These are phyloP conservation scores for Pilatotrama ljubarskyi DNA, from an alignment of 768 basidiomycete genomes.

Conservation along the genomic window DNA sequence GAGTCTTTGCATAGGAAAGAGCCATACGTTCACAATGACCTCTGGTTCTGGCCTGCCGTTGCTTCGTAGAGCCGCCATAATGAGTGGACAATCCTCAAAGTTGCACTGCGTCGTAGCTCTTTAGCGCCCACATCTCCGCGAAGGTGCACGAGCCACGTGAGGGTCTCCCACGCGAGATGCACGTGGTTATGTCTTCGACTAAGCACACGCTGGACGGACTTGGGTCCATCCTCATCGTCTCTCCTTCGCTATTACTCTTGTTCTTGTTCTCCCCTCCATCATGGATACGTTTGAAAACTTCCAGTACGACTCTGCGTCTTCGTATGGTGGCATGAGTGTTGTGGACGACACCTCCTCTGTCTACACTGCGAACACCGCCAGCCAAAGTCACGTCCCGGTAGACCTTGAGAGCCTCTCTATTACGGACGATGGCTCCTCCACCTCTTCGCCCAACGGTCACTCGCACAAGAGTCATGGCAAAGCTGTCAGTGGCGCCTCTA, in stretches of 20 bases:
- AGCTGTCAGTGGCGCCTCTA: conserved; percentile 19
- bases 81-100: background rate
- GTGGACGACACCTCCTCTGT: conserved; percentile 82
- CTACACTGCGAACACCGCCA: conserved; percentile 70
- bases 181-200: conserved; percentile 15
- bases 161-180: conserved; percentile 11
- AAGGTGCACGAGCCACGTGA: background rate
- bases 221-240: conserved; percentile 3
- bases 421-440: conserved; percentile 56
- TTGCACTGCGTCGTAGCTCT: background rate
- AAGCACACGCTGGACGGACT: conserved; percentile 16
- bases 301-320: conserved; percentile 81
- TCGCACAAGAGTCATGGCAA: conserved; percentile 36
- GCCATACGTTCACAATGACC: conserved; percentile 64
- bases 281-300: conserved; percentile 89
- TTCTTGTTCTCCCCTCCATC: conserved; percentile 11
- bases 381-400: conserved; percentile 46
- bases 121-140: no score
- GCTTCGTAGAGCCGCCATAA: conserved; percentile 28
- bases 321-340: conserved; percentile 70
- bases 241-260: background rate
- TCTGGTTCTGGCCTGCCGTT: conserved; percentile 65
- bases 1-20: conserved; percentile 23
- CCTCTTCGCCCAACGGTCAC: conserved; percentile 37
- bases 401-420: conserved; percentile 71